Evolutionary conservation across 1,284 basidiomycete genomes (phyloP).

Genomic region (Phylloporus gajari): DNA sequence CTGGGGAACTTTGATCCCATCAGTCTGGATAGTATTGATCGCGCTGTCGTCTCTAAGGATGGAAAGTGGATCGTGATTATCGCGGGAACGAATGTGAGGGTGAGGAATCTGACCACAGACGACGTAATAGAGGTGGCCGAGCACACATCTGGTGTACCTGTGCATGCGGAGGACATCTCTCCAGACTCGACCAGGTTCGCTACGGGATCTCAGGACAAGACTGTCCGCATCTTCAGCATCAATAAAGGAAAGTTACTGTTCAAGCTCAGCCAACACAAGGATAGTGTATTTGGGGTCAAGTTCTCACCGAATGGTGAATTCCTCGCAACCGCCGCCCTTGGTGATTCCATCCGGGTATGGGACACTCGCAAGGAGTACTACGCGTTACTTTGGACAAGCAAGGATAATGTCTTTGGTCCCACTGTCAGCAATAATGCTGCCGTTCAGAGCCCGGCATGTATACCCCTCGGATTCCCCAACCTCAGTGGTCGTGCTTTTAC

Average conservation of each 20-base stretch:
- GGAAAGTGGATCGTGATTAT: not conserved
- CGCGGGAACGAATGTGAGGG: not conserved
- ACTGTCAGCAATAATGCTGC: not conserved
- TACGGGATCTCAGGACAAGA: not conserved
- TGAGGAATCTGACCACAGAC: not conserved
- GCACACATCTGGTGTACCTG: not conserved
- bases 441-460: not conserved
- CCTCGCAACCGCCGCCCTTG: not conserved
- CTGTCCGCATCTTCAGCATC: not conserved
- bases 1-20: not conserved
- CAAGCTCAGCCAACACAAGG: not conserved
- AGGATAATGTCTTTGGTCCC: not conserved
- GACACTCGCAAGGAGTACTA: not conserved
- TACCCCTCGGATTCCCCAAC: conserved; percentile 10
- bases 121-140: not conserved
- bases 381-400: not conserved
- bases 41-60: not conserved
- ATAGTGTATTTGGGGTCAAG: not conserved
- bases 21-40: not conserved
- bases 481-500: conserved; percentile 1
- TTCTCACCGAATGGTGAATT: not conserved
- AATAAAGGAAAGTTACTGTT: not conserved
- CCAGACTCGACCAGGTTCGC: not conserved
- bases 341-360: not conserved
- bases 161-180: not conserved